Evolutionary conservation across 345 rosid genomes (phyloP).

Genomic region (Eucalyptus sp.): DNA sequence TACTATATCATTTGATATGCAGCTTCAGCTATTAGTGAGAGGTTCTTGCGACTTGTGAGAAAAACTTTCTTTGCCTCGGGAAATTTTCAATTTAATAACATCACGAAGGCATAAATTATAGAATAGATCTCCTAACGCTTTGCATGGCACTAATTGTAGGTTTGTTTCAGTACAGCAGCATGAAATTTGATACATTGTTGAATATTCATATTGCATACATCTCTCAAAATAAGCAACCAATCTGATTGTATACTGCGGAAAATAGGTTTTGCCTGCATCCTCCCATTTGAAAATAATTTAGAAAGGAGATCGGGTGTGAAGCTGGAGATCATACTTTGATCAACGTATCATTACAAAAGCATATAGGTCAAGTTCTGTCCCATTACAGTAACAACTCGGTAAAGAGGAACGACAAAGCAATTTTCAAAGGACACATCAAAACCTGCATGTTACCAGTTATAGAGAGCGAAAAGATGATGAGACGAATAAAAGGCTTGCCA

Average conservation of each 20-base stretch:
- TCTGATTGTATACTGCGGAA: no score
- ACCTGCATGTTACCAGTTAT: not conserved
- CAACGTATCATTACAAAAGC: no score
- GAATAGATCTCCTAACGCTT: not conserved
- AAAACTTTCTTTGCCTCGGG: not conserved
- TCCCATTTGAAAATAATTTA: no score
- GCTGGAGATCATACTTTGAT: no score
- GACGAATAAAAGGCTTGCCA: no score
- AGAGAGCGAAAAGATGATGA: no score
- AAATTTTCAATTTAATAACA: not conserved
- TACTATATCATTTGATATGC: no score
- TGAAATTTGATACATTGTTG: not conserved
- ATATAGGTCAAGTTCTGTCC: no score
- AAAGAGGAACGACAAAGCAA: not conserved
- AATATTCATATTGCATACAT: not conserved
- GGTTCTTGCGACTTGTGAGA: not conserved
- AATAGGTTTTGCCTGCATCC: no score
- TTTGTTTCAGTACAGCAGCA: not conserved
- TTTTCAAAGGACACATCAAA: not conserved
- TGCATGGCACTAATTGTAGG: not conserved
- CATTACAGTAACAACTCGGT: no score
- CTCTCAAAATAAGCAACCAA: no score
- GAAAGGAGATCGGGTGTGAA: no score
- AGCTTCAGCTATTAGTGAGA: not conserved
- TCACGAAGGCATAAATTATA: not conserved